phyloP scores from a whole-genome alignment of 2,329 filamentous ascomycete species.

The Xylaria arbuscula region DNA sequence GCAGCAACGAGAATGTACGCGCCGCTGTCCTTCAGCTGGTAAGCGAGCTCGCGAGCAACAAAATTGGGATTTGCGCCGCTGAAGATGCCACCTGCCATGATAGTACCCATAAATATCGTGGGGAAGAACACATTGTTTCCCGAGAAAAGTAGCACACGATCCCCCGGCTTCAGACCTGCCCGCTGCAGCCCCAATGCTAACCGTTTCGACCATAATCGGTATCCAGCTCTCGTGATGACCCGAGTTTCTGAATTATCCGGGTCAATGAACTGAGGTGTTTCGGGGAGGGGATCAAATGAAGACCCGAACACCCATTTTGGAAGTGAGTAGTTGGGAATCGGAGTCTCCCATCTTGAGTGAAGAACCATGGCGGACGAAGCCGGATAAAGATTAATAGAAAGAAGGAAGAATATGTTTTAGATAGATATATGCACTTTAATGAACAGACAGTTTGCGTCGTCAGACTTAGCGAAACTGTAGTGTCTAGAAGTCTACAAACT shows the following conservation, averaged over 20 bases:
- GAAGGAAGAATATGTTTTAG: neutral
- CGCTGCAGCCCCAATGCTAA: constrained; percentile 74
- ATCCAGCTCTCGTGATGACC: constrained; percentile 71
- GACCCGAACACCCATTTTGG: constrained; percentile 68
- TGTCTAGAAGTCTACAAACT: neutral
- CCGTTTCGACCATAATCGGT: constrained; percentile 77
- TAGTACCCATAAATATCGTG: constrained; percentile 74
- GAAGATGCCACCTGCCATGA: constrained; percentile 84
- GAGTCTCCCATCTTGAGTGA: constrained; percentile 58
- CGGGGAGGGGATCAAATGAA: constrained; percentile 55
- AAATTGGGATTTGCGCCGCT: constrained; percentile 79
- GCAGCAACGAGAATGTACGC: constrained; percentile 75
- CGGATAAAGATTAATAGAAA: neutral
- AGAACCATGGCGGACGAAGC: constrained; percentile 57
- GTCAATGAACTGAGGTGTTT: constrained; percentile 68
- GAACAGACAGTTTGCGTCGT: neutral
- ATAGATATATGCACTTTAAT: neutral
- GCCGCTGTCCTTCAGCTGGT: constrained; percentile 78
- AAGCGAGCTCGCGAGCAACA: constrained; percentile 76
- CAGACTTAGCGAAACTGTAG: neutral
- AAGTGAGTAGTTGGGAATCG: constrained; percentile 61
- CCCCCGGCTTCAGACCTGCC: constrained; percentile 72
- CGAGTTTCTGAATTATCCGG: constrained; percentile 74
- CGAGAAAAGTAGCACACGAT: constrained; percentile 78
- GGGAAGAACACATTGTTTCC: constrained; percentile 81